Base-by-base conservation (phyloP, 345 rosid genomes). In the Lepidium sativum region DNA sequence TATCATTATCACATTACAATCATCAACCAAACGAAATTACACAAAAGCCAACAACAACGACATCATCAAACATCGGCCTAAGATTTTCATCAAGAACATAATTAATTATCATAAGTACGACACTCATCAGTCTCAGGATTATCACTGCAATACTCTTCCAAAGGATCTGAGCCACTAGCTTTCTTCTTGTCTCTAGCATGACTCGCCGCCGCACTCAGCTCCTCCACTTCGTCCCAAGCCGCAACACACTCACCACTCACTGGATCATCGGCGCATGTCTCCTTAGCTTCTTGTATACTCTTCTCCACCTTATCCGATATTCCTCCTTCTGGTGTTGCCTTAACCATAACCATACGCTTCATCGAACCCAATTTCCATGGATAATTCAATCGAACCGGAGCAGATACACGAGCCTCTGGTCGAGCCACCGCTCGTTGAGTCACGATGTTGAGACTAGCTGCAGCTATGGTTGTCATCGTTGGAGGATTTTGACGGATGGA, bases 181-280 rank as follows among this genome's bases (percentile, higher is more conserved):
- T 90, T 94, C 81, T 80, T 68, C 96, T 68, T 85, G 76, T 86
- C 99, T 65, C 90, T 73, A 0, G 92, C 95, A 63, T 94, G 97
- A 82, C 99, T 88, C 4, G 91, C 97, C 6, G 96, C 99, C 8
- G 99, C 99, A 61, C 97, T 94, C 73, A 94, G 83, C 86, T 94
- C 99, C 82, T 94, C 97, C 72, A 94, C 99, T 77, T 90, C 97
- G 63, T 94, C 99, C 99, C 99, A 94, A 32, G 99, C 97, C 13
- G 99, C 97, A 49, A 78, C 95, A 63, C 97, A 94, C 82, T 90
- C 99, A 0, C 95, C 97, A 76, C 97, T 94, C 32, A 71, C 85
- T 4, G 99, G 95, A 72, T 94, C 83, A 8, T 61, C 90, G 1
- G 87, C 63, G 79, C 99, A 94, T 9, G 78, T 45, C 75, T 80